A percentile compares a stretch with the other conserved stretches of the same genome.
phyloP scores from a whole-genome alignment of 129 eudicot species.

The Artemisia tridentata region DNA sequence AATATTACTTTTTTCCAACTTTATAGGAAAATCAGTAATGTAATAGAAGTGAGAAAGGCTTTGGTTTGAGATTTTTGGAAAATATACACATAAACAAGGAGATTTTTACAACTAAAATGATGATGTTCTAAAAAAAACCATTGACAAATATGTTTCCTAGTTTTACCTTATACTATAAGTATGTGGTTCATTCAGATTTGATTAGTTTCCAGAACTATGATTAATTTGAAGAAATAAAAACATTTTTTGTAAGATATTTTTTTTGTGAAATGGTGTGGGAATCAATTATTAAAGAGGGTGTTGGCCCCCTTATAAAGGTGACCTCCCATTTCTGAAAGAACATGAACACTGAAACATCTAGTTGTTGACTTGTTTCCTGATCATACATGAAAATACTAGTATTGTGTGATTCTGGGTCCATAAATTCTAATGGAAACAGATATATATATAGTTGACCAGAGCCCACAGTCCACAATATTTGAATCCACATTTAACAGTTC shows the following conservation, averaged over 20 bases:
- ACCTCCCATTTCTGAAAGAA: slow-evolving; percentile 12
- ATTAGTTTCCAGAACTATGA: not conserved
- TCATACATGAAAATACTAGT: slow-evolving; percentile 11
- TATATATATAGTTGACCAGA: slow-evolving; percentile 17
- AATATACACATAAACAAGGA: not conserved
- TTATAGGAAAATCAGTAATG: no score
- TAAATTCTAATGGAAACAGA: not conserved
- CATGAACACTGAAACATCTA: slow-evolving; percentile 12
- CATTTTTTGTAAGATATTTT: not conserved
- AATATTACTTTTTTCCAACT: no score
- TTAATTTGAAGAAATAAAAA: not conserved
- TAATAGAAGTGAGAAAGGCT: no score
- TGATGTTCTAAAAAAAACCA: not conserved
- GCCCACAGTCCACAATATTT: not conserved
- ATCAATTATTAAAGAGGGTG: slow-evolving; percentile 12
- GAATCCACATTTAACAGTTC: not conserved
- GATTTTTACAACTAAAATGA: not conserved
- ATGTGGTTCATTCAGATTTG: not conserved
- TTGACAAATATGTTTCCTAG: not conserved
- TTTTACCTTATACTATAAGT: not conserved
- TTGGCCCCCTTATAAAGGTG: not conserved
- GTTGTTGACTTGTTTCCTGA: slow-evolving; percentile 14
- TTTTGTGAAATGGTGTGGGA: slow-evolving; percentile 12
- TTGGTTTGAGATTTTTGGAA: not conserved
- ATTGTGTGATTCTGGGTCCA: slow-evolving; percentile 1